A percentile compares a stretch with the other conserved stretches of the same genome.
Conservation (phyloP, 371 early-diverging fungal species). For the Lichtheimia ramosa region DNA sequence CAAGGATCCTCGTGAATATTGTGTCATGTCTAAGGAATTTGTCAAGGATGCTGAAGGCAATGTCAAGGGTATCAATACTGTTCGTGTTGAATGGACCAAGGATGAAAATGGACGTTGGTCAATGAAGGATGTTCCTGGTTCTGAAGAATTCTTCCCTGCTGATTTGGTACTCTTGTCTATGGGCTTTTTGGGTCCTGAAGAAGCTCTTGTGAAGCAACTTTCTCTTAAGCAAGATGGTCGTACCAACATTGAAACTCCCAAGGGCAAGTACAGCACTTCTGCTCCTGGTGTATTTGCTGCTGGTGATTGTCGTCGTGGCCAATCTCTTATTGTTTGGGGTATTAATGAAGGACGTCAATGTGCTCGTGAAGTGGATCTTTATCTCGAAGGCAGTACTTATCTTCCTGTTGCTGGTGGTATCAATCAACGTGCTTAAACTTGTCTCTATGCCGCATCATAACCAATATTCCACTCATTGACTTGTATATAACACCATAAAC, state of each 20-base stretch:
- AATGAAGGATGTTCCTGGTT: conserved; percentile 84
- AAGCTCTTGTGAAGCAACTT: conserved; percentile 76
- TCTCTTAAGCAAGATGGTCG: conserved; percentile 73
- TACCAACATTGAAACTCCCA: conserved; percentile 80
- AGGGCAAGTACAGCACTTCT: conserved; percentile 75
- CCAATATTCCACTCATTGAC: too few species aligned
- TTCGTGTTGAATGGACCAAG: conserved; percentile 94
- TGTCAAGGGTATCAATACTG: conserved; percentile 90
- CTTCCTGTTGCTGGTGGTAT: conserved; percentile 73
- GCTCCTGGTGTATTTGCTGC: conserved; percentile 89
- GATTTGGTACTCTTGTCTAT: conserved; percentile 92
- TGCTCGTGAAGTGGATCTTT: conserved; percentile 90
- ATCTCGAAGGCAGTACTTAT: conserved; percentile 72
- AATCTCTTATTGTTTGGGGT: conserved; percentile 94
- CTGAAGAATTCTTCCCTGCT: conserved; percentile 83
- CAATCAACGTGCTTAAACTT: conserved; percentile 38
- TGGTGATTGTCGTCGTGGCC: conserved; percentile 96
- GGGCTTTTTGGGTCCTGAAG: conserved; percentile 97
- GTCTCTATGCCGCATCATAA: too few species aligned
- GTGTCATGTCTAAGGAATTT: conserved; percentile 91
- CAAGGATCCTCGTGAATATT: conserved; percentile 93
- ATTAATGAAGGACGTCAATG: conserved; percentile 96
- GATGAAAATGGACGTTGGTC: conserved; percentile 76
- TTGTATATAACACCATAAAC: too few species aligned
- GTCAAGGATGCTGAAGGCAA: conserved; percentile 80